Evolutionary conservation across 2,329 filamentous ascomycete species (phyloP).

Genomic region (Cladophialophora yegresii): DNA sequence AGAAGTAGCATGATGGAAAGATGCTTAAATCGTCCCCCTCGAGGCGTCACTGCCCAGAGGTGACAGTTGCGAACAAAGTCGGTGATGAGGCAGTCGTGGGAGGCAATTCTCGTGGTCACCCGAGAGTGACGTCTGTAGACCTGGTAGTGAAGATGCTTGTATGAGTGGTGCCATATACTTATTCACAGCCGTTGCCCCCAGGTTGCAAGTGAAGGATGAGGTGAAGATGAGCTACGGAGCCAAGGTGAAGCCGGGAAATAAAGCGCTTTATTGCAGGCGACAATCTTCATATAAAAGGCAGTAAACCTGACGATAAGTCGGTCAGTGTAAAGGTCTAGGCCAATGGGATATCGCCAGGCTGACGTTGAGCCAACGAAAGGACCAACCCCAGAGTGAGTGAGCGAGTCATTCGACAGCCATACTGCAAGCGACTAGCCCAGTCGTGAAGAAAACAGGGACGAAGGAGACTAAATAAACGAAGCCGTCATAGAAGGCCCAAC

Average conservation of each 20-base stretch:
- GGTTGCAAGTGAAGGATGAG: background rate
- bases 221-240: conserved; percentile 5
- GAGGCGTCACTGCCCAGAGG: conserved; percentile 18
- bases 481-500: conserved; percentile 13
- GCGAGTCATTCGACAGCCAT: conserved; percentile 18
- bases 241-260: conserved; percentile 14
- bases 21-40: conserved; percentile 8
- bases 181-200: background rate
- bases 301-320: conserved; percentile 11
- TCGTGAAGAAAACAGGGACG: conserved; percentile 12
- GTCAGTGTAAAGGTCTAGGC: conserved; percentile 21
- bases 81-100: background rate
- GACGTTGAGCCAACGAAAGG: conserved; percentile 10
- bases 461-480: conserved; percentile 31
- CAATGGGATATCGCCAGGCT: conserved; percentile 27
- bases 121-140: background rate
- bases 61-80: conserved; percentile 2
- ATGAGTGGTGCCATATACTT: background rate
- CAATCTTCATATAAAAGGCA: background rate
- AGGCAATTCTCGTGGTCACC: background rate
- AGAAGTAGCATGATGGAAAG: conserved; percentile 29
- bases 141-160: background rate
- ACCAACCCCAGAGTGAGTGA: conserved; percentile 16
- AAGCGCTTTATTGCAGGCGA: conserved; percentile 2
- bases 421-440: conserved; percentile 26